Base-by-base conservation (phyloP, 2,329 filamentous ascomycete genomes). In the Teratosphaeria zuluensis region DNA sequence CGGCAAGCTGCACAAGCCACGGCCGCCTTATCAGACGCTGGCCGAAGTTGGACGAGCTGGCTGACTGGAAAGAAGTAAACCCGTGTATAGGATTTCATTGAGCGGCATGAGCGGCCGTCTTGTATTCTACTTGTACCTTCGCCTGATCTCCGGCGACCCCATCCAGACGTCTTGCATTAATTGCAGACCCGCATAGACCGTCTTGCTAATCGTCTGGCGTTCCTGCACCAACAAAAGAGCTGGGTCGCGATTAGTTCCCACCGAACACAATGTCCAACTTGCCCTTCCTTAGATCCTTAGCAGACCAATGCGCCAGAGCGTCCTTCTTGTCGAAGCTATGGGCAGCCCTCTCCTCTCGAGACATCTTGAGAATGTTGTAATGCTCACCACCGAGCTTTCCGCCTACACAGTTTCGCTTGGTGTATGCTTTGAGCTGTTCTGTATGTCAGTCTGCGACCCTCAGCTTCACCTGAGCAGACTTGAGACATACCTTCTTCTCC, bases 1-100 rank as follows among this genome's bases (percentile, higher is more conserved):
- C 74, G 73, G 55, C 68, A 76, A 56, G 73, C 70, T n/a, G 32
- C 31, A 28, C 11, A 55, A n/a, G 54, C 31, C 28, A 64, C 68
- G 4, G 63, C 73, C 53, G 70, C 72, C 30, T 70, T 69, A 16
- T 64, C 72, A 56, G 64, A 73, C 57, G 70, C 68, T 8, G 68
- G 71, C 63, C 76, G 73, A 64, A 75, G 76, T 57, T 80, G 77
- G 78, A 71, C 73, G 48, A 74, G 72, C 57, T 78, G 77, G 77
- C 60, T 74, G 32, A 68, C 69, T 56, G 71, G 76, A 53, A 72
- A 72, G 62, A 42, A 24, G 8, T 56, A n/a, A 56, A n/a, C n/a
- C 24, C 24, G 24, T 56, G 32, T 28, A 3, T 46, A 21, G 33
- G 6, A 21, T 21, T 42, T 4, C 33, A n/a, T 19, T 5, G 19